phyloP scores from a whole-genome alignment of 192 early-diverging fungal species.

The Coemansia sp. region DNA sequence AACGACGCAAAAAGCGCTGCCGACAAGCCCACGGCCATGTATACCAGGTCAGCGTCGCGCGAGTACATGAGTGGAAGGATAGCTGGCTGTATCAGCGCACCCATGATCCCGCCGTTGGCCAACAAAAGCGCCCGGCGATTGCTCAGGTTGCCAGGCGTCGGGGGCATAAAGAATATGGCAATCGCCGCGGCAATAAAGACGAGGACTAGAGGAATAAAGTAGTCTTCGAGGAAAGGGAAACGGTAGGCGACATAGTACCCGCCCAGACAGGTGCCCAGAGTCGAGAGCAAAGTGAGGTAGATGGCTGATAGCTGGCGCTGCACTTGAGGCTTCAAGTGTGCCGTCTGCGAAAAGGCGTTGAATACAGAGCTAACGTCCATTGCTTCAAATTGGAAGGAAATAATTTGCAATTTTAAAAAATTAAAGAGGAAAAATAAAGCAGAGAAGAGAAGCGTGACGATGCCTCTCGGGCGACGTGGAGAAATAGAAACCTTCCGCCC shows the following conservation, averaged over 20 bases:
- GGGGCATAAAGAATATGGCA: constrained; percentile 4
- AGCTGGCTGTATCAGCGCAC: constrained; percentile 6
- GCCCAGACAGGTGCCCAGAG: constrained; percentile 6
- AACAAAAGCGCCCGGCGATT: constrained; percentile 23
- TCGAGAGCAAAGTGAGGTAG: constrained; percentile 17
- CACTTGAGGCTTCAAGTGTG: constrained; percentile 12
- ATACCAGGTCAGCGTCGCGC: constrained; percentile 13
- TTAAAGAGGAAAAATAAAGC: not conserved
- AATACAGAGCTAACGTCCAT: constrained; percentile 10
- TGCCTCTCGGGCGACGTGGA: not conserved
- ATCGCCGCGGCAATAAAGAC: not conserved
- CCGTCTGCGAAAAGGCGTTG: constrained; percentile 20
- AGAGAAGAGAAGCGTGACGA: not conserved
- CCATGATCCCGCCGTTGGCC: constrained; percentile 3
- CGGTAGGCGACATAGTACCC: constrained; percentile 18
- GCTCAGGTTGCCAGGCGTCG: constrained; percentile 14
- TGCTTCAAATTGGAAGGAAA: not conserved
- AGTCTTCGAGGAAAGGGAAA: not conserved
- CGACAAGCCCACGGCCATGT: constrained; percentile 12
- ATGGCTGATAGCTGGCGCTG: constrained; percentile 25
- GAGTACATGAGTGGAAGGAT: constrained; percentile 6
- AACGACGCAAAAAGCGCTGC: constrained; percentile 31
- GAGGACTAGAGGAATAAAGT: not conserved
- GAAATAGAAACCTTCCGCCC: not conserved
- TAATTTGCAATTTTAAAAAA: not conserved